Conservation (phyloP, 192 early-diverging fungal genomes). For the Tieghemiomyces parasiticus region DNA sequence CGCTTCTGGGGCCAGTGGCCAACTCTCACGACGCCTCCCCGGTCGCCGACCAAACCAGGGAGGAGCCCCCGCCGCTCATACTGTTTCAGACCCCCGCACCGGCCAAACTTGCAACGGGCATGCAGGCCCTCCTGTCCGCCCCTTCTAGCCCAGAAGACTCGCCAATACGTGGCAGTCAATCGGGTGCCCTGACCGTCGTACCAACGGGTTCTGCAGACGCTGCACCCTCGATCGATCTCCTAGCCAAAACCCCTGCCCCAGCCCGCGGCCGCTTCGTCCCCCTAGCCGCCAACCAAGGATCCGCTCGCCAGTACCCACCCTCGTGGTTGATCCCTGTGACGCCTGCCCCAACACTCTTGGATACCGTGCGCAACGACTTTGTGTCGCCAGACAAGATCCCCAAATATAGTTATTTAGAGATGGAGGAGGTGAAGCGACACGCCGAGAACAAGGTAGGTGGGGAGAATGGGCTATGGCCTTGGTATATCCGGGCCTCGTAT, state of each 20-base stretch:
- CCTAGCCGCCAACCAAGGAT: background rate
- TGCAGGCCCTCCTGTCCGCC: background rate
- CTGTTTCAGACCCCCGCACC: conserved; percentile 3
- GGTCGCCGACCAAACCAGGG: background rate
- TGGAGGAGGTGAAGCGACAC: conserved; percentile 1
- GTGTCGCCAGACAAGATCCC: conserved; percentile 7
- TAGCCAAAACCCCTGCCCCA: background rate
- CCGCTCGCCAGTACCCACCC: background rate
- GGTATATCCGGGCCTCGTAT: no score
- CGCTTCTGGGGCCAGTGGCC: background rate
- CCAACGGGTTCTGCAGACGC: no score
- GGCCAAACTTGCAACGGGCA: background rate
- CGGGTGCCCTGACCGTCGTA: background rate
- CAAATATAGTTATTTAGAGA: conserved; percentile 1
- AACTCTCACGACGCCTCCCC: background rate
- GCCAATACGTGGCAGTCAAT: no score
- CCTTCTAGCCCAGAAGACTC: no score
- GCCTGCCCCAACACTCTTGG: conserved; percentile 1
- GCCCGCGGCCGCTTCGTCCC: no score
- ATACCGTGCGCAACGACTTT: conserved; percentile 7
- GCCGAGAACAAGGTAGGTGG: background rate
- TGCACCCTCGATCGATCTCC: background rate
- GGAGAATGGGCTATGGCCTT: no score
- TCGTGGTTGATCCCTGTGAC: conserved; percentile 6
- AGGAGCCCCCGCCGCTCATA: background rate